These are phyloP conservation scores for Paecilomyces sp. DNA, from an alignment of 2,329 filamentous ascomycete genomes.

Conservation along the genomic window DNA sequence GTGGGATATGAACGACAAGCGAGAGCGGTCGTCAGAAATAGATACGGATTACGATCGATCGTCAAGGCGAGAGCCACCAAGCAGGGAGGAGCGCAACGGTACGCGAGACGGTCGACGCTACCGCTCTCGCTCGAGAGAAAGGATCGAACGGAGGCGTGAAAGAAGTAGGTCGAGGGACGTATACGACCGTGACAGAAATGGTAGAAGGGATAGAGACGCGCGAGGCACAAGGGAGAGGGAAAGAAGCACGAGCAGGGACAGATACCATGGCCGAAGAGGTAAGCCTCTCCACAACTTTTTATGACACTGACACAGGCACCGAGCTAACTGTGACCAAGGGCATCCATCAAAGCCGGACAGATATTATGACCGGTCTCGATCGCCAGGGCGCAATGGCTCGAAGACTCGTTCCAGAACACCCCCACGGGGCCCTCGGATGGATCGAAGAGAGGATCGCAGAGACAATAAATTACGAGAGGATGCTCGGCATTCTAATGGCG, in stretches of 20 bases:
- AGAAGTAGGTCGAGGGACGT: constrained; percentile 38
- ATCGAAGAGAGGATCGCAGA: constrained; percentile 24
- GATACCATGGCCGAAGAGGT: constrained; percentile 35
- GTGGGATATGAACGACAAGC: constrained; percentile 46
- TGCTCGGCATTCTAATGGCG: constrained; percentile 16
- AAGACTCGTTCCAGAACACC: constrained; percentile 29
- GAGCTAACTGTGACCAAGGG: constrained; percentile 11
- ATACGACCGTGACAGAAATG: constrained; percentile 25
- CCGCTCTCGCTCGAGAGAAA: constrained; percentile 33
- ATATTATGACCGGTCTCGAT: constrained; percentile 29
- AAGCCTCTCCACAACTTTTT: constrained; percentile 6
- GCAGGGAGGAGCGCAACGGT: constrained; percentile 31
- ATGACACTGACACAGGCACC: constrained; percentile 1
- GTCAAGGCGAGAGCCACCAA: constrained; percentile 27
- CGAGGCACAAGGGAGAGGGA: constrained; percentile 34
- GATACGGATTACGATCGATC: constrained; percentile 27
- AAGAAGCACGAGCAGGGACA: constrained; percentile 31
- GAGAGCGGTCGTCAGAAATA: constrained; percentile 17
- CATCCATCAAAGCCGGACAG: constrained; percentile 23
- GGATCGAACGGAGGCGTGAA: constrained; percentile 33
- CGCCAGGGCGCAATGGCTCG: constrained; percentile 29
- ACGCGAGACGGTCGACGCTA: constrained; percentile 32
- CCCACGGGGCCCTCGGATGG: constrained; percentile 24
- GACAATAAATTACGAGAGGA: constrained; percentile 17
- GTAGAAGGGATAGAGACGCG: constrained; percentile 27